Evolutionary conservation across 2,329 filamentous ascomycete species (phyloP).

Genomic region (Fusarium bactridioides): DNA sequence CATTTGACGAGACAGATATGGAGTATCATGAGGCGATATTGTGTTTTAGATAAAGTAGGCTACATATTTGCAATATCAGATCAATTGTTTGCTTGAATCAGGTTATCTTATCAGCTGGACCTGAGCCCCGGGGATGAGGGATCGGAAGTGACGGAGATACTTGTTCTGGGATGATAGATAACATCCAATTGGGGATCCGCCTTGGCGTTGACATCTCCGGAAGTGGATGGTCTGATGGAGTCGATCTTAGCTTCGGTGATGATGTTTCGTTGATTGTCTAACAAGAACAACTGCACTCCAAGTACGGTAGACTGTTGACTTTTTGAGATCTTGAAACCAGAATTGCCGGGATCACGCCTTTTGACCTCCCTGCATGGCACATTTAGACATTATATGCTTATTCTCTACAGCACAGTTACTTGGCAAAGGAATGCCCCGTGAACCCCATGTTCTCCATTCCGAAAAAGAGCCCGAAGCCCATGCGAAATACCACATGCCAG

Average conservation of each 20-base stretch:
- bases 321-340: background rate
- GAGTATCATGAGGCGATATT: background rate
- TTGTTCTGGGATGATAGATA: conserved; percentile 17
- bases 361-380: background rate
- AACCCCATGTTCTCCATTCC: background rate
- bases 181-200: conserved; percentile 2
- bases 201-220: conserved; percentile 21
- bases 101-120: conserved; percentile 8
- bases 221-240: conserved; percentile 9
- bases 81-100: background rate
- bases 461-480: background rate
- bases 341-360: background rate
- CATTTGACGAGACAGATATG: background rate
- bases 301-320: background rate
- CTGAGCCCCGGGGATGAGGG: background rate
- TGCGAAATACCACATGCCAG: background rate
- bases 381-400: background rate
- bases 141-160: conserved; percentile 32
- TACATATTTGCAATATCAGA: background rate
- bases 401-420: background rate
- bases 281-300: background rate
- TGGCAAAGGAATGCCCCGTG: background rate
- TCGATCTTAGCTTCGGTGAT: background rate
- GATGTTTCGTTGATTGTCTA: background rate
- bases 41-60: background rate